Conservation (phyloP, 805 yeast species). For the Lipomyces mesembrius region DNA sequence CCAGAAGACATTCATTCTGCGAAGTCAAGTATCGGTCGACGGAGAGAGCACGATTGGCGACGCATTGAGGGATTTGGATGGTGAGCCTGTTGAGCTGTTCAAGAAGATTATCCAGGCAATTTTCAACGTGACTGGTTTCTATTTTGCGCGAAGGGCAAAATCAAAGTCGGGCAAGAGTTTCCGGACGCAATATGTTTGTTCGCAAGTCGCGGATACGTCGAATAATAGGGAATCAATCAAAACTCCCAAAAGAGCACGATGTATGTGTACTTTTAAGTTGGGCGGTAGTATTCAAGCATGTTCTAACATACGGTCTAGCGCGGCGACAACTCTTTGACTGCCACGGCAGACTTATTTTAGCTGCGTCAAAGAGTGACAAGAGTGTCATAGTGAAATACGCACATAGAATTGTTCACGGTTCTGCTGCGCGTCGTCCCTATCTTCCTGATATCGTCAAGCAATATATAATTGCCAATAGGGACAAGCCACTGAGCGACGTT, state of each 20-base stretch:
- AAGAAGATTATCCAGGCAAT: conserved; percentile 22
- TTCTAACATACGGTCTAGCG: conserved; percentile 1
- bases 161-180: conserved; percentile 27
- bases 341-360: conserved; percentile 33
- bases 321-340: conserved; percentile 30
- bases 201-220: conserved; percentile 36
- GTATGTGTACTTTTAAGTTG: conserved; percentile 3
- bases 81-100: conserved; percentile 33
- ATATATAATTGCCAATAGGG: conserved; percentile 19
- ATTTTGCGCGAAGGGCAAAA: conserved; percentile 34
- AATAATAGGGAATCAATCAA: conserved; percentile 22
- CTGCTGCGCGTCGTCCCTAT: conserved; percentile 30
- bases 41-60: conserved; percentile 63
- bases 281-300: not conserved
- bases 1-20: conserved; percentile 23
- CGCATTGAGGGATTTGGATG: conserved; percentile 65
- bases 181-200: conserved; percentile 35
- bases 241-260: conserved; percentile 28
- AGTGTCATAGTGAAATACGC: conserved; percentile 29
- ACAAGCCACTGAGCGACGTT: conserved; percentile 24
- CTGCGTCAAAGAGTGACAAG: conserved; percentile 25
- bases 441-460: conserved; percentile 31
- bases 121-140: conserved; percentile 27
- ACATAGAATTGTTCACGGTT: conserved; percentile 31
- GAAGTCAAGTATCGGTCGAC: conserved; percentile 27